Percentiles rank a stretch among this genome's conserved stretches.
Conservation (phyloP, 257 asterid genomes). For the Gentiana dahurica region DNA sequence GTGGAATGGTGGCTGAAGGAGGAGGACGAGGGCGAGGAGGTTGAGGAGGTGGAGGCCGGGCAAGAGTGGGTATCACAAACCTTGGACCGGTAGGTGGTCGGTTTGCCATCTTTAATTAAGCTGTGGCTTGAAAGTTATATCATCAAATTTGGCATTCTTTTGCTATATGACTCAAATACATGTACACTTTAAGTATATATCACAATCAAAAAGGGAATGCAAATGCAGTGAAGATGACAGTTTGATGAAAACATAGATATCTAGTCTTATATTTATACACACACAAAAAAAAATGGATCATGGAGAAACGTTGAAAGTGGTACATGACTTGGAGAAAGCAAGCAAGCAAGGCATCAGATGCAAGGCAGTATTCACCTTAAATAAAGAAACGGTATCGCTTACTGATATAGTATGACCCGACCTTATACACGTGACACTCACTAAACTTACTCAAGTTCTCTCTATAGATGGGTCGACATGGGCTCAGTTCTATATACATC, state of each 20-base stretch:
- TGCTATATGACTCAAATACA: no score
- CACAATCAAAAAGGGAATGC: not conserved
- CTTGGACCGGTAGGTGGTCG: slow-evolving; percentile 16
- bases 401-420: no score
- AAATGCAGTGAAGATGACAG: not conserved
- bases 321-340: not conserved
- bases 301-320: not conserved
- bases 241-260: no score
- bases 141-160: not conserved
- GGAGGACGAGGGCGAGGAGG: slow-evolving; percentile 5
- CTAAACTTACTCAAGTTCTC: no score
- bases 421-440: no score
- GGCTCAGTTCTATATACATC: no score
- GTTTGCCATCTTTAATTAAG: slow-evolving; percentile 9
- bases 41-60: slow-evolving; percentile 5
- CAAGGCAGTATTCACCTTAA: not conserved
- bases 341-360: slow-evolving; percentile 19
- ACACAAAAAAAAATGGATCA: not conserved
- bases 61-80: slow-evolving; percentile 9
- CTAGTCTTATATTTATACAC: not conserved
- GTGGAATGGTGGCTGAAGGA: not conserved
- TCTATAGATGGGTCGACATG: no score
- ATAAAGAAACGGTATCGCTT: no score
- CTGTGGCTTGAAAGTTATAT: not conserved
- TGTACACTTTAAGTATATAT: not conserved